A percentile compares a stretch with the other conserved stretches of the same genome.
Conservation (phyloP, 1,284 basidiomycete genomes). For the Vanrija humicola region DNA sequence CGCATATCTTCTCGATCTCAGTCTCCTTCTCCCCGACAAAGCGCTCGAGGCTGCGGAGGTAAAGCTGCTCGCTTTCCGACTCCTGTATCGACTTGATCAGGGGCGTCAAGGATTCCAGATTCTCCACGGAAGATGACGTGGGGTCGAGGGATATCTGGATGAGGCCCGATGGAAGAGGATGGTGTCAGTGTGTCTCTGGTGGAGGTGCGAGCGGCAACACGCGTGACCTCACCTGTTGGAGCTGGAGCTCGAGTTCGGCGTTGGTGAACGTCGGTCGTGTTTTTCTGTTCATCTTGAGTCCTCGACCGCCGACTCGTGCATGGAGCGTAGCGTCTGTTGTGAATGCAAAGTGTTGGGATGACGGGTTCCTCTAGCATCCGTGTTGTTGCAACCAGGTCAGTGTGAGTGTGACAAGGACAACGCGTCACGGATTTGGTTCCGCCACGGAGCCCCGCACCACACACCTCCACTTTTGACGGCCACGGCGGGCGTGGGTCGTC, state of each 20-base stretch:
- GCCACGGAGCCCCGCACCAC: background rate
- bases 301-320: no score
- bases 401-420: background rate
- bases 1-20: constrained; percentile 94
- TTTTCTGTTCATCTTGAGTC: constrained; percentile 35
- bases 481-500: no score
- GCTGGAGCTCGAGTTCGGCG: constrained; percentile 48
- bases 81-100: constrained; percentile 90
- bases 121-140: constrained; percentile 55
- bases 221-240: constrained; percentile 38
- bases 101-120: constrained; percentile 86
- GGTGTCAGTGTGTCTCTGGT: background rate
- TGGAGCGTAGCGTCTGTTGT: no score
- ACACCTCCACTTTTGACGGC: no score
- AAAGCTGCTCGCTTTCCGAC: constrained; percentile 84
- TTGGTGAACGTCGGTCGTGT: constrained; percentile 44
- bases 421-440: background rate
- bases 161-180: background rate
- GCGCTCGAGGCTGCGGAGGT: constrained; percentile 75
- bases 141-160: constrained; percentile 44
- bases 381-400: no score
- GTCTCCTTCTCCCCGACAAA: constrained; percentile 90
- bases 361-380: background rate
- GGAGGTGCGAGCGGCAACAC: background rate
- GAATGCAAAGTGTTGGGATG: no score